Percentiles rank a stretch among this genome's conserved stretches.
Evolutionary conservation across 2,329 filamentous ascomycete species (phyloP).

Genomic region (Botrytis sinoallii): DNA sequence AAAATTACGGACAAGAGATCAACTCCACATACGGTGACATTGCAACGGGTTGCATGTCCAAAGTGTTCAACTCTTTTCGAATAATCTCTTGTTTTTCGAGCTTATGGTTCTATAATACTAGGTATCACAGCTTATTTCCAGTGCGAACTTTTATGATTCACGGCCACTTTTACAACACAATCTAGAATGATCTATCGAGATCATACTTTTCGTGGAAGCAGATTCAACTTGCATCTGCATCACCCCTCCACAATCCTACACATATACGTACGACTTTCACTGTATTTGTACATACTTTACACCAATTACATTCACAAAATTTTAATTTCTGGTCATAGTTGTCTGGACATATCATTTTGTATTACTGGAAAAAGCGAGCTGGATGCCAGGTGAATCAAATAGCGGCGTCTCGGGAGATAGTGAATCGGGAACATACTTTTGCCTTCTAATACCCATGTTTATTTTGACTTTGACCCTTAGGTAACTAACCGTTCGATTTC

Average conservation of each 20-base stretch:
- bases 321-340: not conserved
- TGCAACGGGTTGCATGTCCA: constrained; percentile 30
- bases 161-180: not conserved
- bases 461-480: not conserved
- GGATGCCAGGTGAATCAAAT: not conserved
- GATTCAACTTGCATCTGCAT: not conserved
- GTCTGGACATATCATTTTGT: not conserved
- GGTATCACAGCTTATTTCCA: not conserved
- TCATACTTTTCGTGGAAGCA: not conserved
- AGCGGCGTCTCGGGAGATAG: not conserved
- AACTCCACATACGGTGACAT: constrained; percentile 21
- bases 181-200: not conserved
- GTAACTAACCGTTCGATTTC: not conserved
- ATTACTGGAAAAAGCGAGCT: not conserved
- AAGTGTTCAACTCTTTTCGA: constrained; percentile 30
- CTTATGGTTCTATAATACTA: not conserved
- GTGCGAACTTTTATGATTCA: constrained; percentile 1
- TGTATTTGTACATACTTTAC: not conserved
- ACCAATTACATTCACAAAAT: not conserved
- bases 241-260: not conserved
- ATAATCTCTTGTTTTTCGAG: constrained; percentile 17
- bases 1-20: constrained; percentile 29
- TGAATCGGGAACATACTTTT: not conserved
- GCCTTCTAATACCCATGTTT: not conserved
- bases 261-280: not conserved